These are phyloP conservation scores for Fusarium sp. DNA, from an alignment of 2,329 filamentous ascomycete genomes.

Conservation along the genomic window DNA sequence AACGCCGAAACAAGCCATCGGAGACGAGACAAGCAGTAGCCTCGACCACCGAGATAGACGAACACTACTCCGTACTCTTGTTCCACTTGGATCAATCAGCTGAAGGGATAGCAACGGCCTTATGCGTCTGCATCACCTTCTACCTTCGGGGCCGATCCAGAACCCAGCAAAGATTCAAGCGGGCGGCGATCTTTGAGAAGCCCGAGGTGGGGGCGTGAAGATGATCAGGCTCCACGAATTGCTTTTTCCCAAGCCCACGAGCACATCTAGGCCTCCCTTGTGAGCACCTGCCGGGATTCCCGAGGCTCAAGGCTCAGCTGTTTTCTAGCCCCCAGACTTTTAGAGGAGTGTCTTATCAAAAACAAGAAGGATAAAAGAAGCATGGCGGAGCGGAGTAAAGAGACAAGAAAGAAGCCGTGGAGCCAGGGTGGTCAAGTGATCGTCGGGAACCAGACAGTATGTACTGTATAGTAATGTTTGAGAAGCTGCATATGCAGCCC, in stretches of 20 bases:
- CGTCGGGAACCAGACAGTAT: conserved; percentile 18
- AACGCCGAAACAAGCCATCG: conserved; percentile 26
- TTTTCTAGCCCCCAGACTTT: neutral
- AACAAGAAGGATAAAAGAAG: conserved; percentile 15
- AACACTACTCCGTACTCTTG: conserved; percentile 34
- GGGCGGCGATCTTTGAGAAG: conserved; percentile 19
- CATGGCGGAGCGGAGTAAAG: conserved; percentile 16
- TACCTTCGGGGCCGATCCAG: conserved; percentile 15
- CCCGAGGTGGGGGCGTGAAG: conserved; percentile 28
- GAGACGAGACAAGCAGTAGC: conserved; percentile 7
- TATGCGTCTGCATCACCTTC: conserved; percentile 20
- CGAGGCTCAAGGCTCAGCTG: conserved; percentile 9
- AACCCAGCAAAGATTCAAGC: conserved; percentile 11
- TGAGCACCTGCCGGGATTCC: conserved; percentile 11
- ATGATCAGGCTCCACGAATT: conserved; percentile 22
- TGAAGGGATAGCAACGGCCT: conserved; percentile 34
- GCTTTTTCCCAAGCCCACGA: conserved; percentile 30
- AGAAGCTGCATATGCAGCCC: conserved; percentile 18
- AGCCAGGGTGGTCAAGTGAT: conserved; percentile 27
- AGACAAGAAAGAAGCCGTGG: conserved; percentile 23
- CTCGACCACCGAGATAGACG: conserved; percentile 31
- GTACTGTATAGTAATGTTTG: conserved; percentile 6
- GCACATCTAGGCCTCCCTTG: conserved; percentile 20
- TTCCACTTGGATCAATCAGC: conserved; percentile 21
- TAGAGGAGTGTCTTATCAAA: conserved; percentile 21